Base-by-base conservation (phyloP, 139 green algal species). In the Haematococcus lacustris region DNA sequence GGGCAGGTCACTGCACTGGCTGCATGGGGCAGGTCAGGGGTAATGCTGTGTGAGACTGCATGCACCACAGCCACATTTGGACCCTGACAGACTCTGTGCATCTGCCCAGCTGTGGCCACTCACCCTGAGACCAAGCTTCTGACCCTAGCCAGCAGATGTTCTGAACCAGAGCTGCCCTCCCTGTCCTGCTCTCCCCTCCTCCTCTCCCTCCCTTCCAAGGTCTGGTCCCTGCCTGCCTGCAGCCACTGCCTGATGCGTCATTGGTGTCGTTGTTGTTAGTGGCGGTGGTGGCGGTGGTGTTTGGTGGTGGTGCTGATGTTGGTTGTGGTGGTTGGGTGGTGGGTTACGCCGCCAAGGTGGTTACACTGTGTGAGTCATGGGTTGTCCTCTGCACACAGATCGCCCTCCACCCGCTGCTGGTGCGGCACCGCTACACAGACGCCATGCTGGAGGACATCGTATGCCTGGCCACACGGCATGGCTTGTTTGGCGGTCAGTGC, bases 351-450 rank as follows among this genome's bases (percentile, higher is more conserved):
- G 43, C 9, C 43, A 53, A 9, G 9, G 9, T 53, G 9, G 43
- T 53, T 17, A 17, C 43, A 53, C 9, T 17, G 43, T 53, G 43
- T 17, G 43, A n/a, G n/a, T n/a, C n/a, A n/a, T n/a, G n/a, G n/a
- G n/a, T n/a, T n/a, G 26, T n/a, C 53, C 28, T 26, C 5, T 40
- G 61, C 28, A 28, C 43, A 7, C 47, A 72, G 82, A 86, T 96
- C 28, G 91, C 92, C 47, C 91, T 96, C 83, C 94, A 98, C 84
- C 93, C 93, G 33, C 85, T 98, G 80, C 90, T 98, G 47, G 79
- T 96, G 32, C 86, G 93, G 40, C 70, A 76, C 39, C 64, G 76
- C 26, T 97, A 87, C 83, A 81, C 51, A 0, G 85, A 96, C 59
- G 77, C 75, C 9, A 61, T 83, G 67, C n/a, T 72, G 33, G 28